phyloP scores from a whole-genome alignment of 768 basidiomycete genomes.

The Tephrocybe sp. region DNA sequence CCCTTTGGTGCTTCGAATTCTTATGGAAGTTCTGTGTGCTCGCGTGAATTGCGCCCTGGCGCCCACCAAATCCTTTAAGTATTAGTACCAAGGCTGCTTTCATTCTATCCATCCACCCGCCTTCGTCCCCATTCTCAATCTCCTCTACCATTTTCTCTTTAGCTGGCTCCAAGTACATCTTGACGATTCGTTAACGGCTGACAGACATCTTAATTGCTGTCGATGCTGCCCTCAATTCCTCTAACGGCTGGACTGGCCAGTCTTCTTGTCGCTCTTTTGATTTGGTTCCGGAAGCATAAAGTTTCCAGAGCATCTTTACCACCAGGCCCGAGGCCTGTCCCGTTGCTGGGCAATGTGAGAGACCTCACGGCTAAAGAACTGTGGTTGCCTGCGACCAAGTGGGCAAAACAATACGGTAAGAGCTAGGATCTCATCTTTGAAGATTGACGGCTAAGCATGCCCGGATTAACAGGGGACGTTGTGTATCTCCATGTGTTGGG shows the following conservation, averaged over 20 bases:
- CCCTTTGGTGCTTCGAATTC: constrained; percentile 16
- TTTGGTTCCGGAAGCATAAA: constrained; percentile 45
- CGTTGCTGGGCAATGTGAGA: constrained; percentile 62
- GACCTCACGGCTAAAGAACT: constrained; percentile 62
- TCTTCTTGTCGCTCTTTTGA: constrained; percentile 37
- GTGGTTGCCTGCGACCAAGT: constrained; percentile 60
- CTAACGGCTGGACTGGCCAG: constrained; percentile 32
- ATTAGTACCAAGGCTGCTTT: constrained; percentile 11
- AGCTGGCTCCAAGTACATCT: not conserved
- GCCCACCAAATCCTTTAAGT: constrained; percentile 18
- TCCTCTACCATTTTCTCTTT: not conserved
- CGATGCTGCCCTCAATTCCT: constrained; percentile 23
- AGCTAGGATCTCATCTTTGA: not conserved
- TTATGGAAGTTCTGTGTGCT: constrained; percentile 12
- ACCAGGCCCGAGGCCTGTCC: constrained; percentile 68
- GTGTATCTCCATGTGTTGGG: constrained; percentile 67
- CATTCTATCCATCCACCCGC: constrained; percentile 6
- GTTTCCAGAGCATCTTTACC: constrained; percentile 45
- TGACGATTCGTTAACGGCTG: not conserved
- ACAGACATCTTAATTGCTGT: constrained; percentile 8
- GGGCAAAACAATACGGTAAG: constrained; percentile 67
- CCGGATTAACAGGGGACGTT: constrained; percentile 51
- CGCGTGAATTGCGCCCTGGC: constrained; percentile 18
- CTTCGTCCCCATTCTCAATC: not conserved
- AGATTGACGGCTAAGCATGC: constrained; percentile 4